Percentiles rank a stretch among this genome's conserved stretches.
Conservation (phyloP, 495 filamentous ascomycete species). For the Podospora didyma region DNA sequence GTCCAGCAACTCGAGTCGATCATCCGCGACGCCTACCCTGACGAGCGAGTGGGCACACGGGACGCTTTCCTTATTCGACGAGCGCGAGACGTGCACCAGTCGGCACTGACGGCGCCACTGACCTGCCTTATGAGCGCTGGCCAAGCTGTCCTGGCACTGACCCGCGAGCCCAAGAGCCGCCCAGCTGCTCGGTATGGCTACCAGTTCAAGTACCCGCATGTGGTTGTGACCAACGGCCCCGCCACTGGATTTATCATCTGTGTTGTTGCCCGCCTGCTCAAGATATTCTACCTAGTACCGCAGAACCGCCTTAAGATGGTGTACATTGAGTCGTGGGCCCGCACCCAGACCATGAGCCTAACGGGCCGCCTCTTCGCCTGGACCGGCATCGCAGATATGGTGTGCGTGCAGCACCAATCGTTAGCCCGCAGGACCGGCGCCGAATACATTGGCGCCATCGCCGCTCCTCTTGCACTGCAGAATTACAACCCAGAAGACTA, state of each 20-base stretch:
- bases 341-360: constrained; percentile 72
- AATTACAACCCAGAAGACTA: not conserved
- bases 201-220: constrained; percentile 37
- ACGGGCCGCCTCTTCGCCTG: constrained; percentile 65
- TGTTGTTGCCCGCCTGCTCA: constrained; percentile 61
- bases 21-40: constrained; percentile 22
- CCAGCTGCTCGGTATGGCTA: constrained; percentile 32
- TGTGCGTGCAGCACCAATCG: constrained; percentile 36
- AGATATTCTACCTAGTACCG: constrained; percentile 50
- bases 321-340: constrained; percentile 90
- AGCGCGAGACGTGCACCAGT: constrained; percentile 74
- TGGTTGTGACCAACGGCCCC: constrained; percentile 86
- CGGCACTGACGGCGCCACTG: constrained; percentile 61
- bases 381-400: constrained; percentile 37
- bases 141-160: constrained; percentile 50
- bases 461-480: not conserved
- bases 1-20: constrained; percentile 30
- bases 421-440: constrained; percentile 14
- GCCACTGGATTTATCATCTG: constrained; percentile 80
- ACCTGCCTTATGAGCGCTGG: constrained; percentile 46
- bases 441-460: constrained; percentile 8
- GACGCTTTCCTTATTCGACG: constrained; percentile 62
- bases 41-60: constrained; percentile 36
- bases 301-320: constrained; percentile 53
- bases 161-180: constrained; percentile 20